Conservation (phyloP, 192 early-diverging fungal genomes). For the Mortierella hygrophila region DNA sequence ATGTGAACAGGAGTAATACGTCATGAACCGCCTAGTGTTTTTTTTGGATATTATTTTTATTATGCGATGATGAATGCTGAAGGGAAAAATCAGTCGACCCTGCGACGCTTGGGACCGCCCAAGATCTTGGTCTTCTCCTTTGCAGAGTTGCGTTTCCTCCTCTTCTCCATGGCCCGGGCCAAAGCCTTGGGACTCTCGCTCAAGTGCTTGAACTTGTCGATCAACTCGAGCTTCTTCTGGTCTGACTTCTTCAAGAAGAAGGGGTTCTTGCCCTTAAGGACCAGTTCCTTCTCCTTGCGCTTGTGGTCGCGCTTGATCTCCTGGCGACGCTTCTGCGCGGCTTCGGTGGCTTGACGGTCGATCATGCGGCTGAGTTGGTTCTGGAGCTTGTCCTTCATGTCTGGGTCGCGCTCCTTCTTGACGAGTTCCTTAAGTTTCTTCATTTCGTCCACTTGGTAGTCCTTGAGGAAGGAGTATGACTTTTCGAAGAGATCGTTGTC, state of each 20-base stretch:
- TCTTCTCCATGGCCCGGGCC: slow-evolving; percentile 91
- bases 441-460: slow-evolving; percentile 84
- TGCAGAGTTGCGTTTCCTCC: slow-evolving; percentile 92
- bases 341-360: slow-evolving; percentile 59
- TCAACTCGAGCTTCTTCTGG: slow-evolving; percentile 85
- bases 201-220: slow-evolving; percentile 87
- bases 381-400: slow-evolving; percentile 72
- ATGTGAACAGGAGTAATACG: neutral
- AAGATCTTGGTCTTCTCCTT: slow-evolving; percentile 84
- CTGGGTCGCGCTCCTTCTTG: slow-evolving; percentile 73
- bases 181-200: slow-evolving; percentile 73
- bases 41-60: neutral
- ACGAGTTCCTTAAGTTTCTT: slow-evolving; percentile 74
- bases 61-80: neutral
- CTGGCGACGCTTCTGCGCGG: slow-evolving; percentile 64
- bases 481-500: slow-evolving; percentile 94
- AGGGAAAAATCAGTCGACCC: slow-evolving; percentile 8
- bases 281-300: slow-evolving; percentile 83
- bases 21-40: neutral
- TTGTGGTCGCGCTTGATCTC: slow-evolving; percentile 81
- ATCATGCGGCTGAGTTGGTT: slow-evolving; percentile 75
- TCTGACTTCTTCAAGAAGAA: slow-evolving; percentile 93
- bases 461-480: slow-evolving; percentile 90
- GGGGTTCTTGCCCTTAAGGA: slow-evolving; percentile 92
- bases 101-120: slow-evolving; percentile 58